Conservation (phyloP, 1,139 yeast species). For the Taphrina betulina region DNA sequence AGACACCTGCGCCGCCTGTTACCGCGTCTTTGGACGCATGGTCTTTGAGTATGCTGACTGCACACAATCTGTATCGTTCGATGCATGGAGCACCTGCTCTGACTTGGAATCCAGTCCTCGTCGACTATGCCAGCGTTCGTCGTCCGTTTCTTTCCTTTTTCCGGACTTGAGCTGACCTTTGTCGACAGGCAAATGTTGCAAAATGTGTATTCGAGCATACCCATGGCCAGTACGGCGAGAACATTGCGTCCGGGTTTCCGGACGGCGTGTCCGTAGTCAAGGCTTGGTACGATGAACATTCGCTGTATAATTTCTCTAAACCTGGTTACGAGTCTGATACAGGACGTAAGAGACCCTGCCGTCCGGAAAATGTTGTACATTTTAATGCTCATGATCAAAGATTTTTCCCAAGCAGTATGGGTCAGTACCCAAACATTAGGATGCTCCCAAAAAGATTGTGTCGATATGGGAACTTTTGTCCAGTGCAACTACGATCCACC, state of each 20-base stretch:
- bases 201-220: constrained; percentile 5
- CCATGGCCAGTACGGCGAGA: constrained; percentile 21
- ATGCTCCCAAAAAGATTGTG: no score
- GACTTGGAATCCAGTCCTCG: background rate
- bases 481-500: no score
- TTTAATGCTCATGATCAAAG: no score
- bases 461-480: no score
- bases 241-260: constrained; percentile 10
- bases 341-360: no score
- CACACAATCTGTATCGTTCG: constrained; percentile 5
- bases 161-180: no score
- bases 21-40: no score
- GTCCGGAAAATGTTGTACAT: no score
- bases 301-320: background rate
- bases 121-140: constrained; percentile 7
- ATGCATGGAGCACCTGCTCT: constrained; percentile 11
- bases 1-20: background rate
- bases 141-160: no score
- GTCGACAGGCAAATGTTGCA: background rate
- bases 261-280: background rate
- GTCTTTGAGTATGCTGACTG: background rate
- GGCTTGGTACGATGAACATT: constrained; percentile 30
- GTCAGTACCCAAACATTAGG: no score
- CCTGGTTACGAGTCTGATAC: no score
- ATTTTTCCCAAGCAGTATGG: no score